Base-by-base conservation (phyloP, 2,329 filamentous ascomycete genomes). In the Pseudovirgaria hyperparasitica region DNA sequence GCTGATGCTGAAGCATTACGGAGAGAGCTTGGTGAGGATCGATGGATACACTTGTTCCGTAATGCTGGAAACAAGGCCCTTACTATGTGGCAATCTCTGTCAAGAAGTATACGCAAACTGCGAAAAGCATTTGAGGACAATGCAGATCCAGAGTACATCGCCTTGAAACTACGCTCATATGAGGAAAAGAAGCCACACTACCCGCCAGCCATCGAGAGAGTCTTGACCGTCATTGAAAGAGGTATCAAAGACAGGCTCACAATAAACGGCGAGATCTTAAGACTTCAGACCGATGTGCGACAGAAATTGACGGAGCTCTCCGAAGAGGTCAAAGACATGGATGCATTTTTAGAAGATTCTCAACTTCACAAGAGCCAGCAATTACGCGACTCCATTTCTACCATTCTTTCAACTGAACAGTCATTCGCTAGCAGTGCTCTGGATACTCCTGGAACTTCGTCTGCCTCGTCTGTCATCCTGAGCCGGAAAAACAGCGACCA, bases 71-170 rank as follows among this genome's bases (percentile, higher is more conserved):
- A 79, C 31, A 85, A 94, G 54, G 87, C 90, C 4, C 74, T 90
- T 40, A 93, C 93, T 60, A 93, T 98, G 85, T 87, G 84, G 48
- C 84, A 93, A 40, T 94, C 86, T 4, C 82, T 96, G 13, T 82
- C 92, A 47, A 71, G 87, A 37, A 93, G 85, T 48, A 72, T 92
- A 32, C 57, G 64, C 24, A 92, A 92, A 55, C 65, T 98, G 19
- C 75, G 71, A 36, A 84, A 93, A 46, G 76, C 74, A 4, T 63
- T 93, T 10, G 82, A 92, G 32, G 65, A 72, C 8, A 76, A 76
- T 6, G 66, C 78, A 43, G 78, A 90, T 37, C 56, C 84, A 32
- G n/a, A n/a, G n/a, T n/a, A n/a, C n/a, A n/a, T n/a, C n/a, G n/a
- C n/a, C n/a, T n/a, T n/a, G n/a, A 78, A 54, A 28, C 40, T 52